phyloP scores from a whole-genome alignment of 2,329 filamentous ascomycete genomes.

The Calonectria multiphialidica region DNA sequence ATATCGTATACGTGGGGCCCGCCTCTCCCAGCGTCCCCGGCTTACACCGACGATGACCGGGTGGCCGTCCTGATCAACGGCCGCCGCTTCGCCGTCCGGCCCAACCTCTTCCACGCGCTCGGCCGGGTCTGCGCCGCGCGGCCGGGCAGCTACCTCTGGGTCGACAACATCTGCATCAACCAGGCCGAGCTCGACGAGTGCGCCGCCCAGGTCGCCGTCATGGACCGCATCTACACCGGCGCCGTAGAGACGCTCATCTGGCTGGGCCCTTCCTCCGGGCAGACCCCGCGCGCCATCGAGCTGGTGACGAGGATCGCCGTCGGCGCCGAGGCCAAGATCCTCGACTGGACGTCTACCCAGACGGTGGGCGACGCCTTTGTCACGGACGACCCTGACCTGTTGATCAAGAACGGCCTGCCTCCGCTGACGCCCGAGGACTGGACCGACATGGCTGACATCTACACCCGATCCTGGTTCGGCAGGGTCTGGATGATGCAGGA shows the following conservation, averaged over 20 bases:
- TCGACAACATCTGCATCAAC: slow-evolving; percentile 43
- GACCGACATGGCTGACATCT: slow-evolving; percentile 30
- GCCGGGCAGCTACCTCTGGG: slow-evolving; percentile 35
- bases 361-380: slow-evolving; percentile 32
- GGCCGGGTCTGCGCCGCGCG: slow-evolving; percentile 21
- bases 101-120: slow-evolving; percentile 32
- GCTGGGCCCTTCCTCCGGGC: slow-evolving; percentile 30
- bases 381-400: slow-evolving; percentile 26
- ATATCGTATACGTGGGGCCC: slow-evolving; percentile 44
- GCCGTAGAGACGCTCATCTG: slow-evolving; percentile 38
- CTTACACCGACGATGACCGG: slow-evolving; percentile 7
- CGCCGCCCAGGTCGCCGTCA: slow-evolving; percentile 35
- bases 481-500: slow-evolving; percentile 47
- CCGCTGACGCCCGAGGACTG: slow-evolving; percentile 29
- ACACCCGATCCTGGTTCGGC: slow-evolving; percentile 40
- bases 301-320: slow-evolving; percentile 17
- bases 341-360: slow-evolving; percentile 28
- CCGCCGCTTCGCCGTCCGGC: slow-evolving; percentile 27
- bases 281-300: slow-evolving; percentile 23
- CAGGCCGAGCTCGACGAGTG: slow-evolving; percentile 32
- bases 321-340: slow-evolving; percentile 28
- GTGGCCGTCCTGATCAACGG: slow-evolving; percentile 26
- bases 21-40: background rate
- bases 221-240: slow-evolving; percentile 36
- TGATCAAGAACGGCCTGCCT: slow-evolving; percentile 32